These are phyloP conservation scores for Cocos nucifera DNA, from an alignment of 176 grass and related monocot genomes.

Conservation along the genomic window DNA sequence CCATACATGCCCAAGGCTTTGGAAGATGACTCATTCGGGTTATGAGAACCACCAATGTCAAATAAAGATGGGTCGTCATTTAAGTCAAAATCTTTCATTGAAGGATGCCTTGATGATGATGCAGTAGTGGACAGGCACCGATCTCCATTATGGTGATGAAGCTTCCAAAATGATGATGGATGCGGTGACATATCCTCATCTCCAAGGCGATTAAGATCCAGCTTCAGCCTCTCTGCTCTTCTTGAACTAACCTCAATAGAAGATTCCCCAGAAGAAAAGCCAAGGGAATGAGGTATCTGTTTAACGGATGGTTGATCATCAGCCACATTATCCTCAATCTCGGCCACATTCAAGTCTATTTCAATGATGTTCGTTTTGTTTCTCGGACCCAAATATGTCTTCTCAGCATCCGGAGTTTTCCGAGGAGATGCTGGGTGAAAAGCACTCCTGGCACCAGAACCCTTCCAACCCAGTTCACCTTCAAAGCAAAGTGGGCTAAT, in stretches of 20 bases:
- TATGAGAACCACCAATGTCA: background rate
- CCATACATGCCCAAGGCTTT: background rate
- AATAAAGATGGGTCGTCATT: background rate
- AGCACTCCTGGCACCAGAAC: constrained; percentile 13
- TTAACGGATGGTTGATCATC: background rate
- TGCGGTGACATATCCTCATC: constrained; percentile 6
- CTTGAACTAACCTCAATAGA: constrained; percentile 7
- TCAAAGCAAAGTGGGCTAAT: constrained; percentile 35
- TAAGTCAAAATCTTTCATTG: background rate
- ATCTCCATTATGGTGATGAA: constrained; percentile 8
- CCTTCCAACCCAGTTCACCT: constrained; percentile 18
- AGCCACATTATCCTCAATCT: background rate
- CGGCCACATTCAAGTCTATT: constrained; percentile 11
- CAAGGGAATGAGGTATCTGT: background rate
- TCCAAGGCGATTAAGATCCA: constrained; percentile 16
- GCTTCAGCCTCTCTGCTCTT: constrained; percentile 1
- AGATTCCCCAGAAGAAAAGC: constrained; percentile 5
- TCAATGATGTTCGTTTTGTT: constrained; percentile 2
- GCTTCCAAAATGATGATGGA: background rate
- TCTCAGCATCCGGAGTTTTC: constrained; percentile 5
- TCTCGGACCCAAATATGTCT: background rate
- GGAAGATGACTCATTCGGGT: background rate
- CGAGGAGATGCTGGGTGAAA: constrained; percentile 9
- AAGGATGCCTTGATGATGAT: background rate
- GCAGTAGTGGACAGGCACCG: background rate